These are phyloP conservation scores for Syzygium aqueum DNA, from an alignment of 345 rosid genomes.

Conservation along the genomic window DNA sequence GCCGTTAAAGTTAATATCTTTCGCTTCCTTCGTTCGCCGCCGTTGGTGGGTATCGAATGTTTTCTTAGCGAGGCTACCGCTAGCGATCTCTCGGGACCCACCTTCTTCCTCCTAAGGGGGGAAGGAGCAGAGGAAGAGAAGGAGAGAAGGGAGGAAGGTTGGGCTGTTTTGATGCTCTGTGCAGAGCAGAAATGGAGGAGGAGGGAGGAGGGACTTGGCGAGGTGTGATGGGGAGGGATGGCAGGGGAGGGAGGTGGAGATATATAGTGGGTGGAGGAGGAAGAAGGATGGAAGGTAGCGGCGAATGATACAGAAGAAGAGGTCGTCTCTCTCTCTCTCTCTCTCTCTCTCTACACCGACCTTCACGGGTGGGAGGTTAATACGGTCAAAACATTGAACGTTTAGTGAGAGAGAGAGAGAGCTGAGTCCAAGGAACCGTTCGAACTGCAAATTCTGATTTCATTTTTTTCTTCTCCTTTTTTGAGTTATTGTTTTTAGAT, in stretches of 20 bases:
- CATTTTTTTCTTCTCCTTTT: background rate
- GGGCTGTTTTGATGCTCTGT: background rate
- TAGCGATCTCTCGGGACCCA: background rate
- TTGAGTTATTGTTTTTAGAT: background rate
- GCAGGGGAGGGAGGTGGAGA: background rate
- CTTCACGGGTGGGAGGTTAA: background rate
- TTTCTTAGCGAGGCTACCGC: background rate
- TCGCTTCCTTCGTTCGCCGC: background rate
- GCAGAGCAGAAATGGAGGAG: background rate
- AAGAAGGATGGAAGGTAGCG: background rate
- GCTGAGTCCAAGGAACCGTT: background rate
- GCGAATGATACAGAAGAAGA: background rate
- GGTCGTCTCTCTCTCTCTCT: background rate
- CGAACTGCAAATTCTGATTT: background rate
- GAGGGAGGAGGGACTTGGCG: background rate
- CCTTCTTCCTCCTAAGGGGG: background rate
- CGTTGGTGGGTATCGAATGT: background rate
- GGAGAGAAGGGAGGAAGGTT: background rate
- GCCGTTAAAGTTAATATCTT: background rate
- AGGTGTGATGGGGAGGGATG: background rate
- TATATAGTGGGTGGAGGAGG: background rate
- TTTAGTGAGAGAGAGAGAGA: background rate
- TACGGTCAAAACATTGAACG: background rate
- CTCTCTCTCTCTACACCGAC: background rate
- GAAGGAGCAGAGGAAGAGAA: background rate